These are phyloP conservation scores for Arthrobotrys iridis DNA, from an alignment of 2,329 filamentous ascomycete species.

Conservation along the genomic window DNA sequence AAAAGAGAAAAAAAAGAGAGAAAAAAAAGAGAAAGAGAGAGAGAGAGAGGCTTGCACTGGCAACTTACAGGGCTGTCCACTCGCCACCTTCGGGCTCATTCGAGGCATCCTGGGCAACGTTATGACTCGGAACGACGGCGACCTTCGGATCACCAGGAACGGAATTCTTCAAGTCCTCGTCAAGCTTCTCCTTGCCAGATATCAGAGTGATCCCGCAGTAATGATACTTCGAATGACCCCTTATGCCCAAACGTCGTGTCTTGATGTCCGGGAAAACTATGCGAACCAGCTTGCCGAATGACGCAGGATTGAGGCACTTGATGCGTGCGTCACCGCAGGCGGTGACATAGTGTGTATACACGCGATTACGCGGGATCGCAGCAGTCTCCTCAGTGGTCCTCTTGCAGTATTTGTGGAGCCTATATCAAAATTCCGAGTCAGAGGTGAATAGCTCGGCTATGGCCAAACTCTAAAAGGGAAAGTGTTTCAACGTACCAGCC, in stretches of 20 bases:
- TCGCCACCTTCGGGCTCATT: slow-evolving; percentile 54
- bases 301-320: slow-evolving; percentile 93
- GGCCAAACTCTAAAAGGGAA: background rate
- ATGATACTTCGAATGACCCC: slow-evolving; percentile 98
- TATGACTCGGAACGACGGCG: slow-evolving; percentile 64
- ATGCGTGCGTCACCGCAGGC: slow-evolving; percentile 92
- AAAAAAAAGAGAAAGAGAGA: too few relatives aligned
- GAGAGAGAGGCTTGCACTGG: too few relatives aligned
- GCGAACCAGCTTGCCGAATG: slow-evolving; percentile 95
- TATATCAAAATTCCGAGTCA: slow-evolving; percentile 33
- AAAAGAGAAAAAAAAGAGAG: slow-evolving; percentile 56
- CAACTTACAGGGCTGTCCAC: slow-evolving; percentile 58
- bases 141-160: slow-evolving; percentile 37
- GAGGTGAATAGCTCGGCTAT: background rate
- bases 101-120: slow-evolving; percentile 57
- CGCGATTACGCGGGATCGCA: slow-evolving; percentile 85
- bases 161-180: slow-evolving; percentile 51
- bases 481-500: slow-evolving; percentile 72
- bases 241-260: slow-evolving; percentile 87
- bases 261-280: slow-evolving; percentile 96
- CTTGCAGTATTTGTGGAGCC: slow-evolving; percentile 59
- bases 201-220: slow-evolving; percentile 66
- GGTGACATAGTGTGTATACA: slow-evolving; percentile 94
- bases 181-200: slow-evolving; percentile 63
- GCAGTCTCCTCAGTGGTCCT: slow-evolving; percentile 57